A percentile compares a stretch with the other conserved stretches of the same genome.
Evolutionary conservation across 1,284 basidiomycete genomes (phyloP).

Genomic region (Gastroboletus turbinatus): DNA sequence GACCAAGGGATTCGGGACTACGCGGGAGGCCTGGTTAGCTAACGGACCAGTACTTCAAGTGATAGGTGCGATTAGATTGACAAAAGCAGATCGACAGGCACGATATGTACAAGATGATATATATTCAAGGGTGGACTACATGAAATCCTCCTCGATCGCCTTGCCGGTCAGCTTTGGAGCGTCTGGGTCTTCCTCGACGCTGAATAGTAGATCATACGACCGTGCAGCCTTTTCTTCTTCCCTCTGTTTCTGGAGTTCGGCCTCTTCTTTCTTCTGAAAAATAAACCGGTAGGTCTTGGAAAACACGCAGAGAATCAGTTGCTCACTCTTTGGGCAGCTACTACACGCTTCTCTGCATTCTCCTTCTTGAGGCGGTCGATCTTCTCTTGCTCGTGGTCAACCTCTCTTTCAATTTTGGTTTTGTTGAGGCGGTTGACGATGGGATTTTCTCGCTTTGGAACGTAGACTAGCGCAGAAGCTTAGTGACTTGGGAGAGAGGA

Average conservation of each 20-base stretch:
- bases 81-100: neutral
- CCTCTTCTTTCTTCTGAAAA: conserved; percentile 67
- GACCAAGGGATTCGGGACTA: neutral
- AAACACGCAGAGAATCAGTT: conserved; percentile 1
- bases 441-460: conserved; percentile 80
- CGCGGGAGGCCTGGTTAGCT: neutral
- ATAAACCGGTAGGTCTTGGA: neutral
- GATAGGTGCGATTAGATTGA: neutral
- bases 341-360: conserved; percentile 62
- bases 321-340: conserved; percentile 60
- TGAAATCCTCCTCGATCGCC: conserved; percentile 69
- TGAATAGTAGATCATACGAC: conserved; percentile 74
- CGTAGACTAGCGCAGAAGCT: conserved; percentile 53
- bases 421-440: conserved; percentile 96
- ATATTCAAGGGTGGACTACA: conserved; percentile 37
- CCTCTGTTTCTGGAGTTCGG: conserved; percentile 61
- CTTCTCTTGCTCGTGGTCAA: conserved; percentile 90
- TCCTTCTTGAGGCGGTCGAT: conserved; percentile 83
- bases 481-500: neutral
- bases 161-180: conserved; percentile 52
- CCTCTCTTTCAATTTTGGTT: conserved; percentile 81
- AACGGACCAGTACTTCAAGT: too few species aligned
- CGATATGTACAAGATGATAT: neutral
- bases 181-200: conserved; percentile 42
- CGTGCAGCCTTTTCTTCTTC: conserved; percentile 77